A percentile compares a stretch with the other conserved stretches of the same genome.
phyloP scores from a whole-genome alignment of 495 filamentous ascomycete species.

The Aspergillus baeticus region DNA sequence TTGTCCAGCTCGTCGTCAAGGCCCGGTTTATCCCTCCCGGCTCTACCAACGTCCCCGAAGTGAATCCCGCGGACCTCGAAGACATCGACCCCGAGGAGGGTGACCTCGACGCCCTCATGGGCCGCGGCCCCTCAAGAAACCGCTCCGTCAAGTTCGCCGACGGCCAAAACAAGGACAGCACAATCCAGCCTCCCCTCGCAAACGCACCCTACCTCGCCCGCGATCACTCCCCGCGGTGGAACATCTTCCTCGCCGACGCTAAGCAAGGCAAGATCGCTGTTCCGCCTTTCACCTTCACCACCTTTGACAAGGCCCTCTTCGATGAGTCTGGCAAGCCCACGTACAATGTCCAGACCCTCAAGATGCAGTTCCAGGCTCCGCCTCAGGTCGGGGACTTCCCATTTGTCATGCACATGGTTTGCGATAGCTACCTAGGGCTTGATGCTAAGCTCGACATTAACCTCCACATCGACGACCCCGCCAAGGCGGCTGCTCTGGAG shows the following conservation, averaged over 20 bases:
- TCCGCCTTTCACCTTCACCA: conserved; percentile 85
- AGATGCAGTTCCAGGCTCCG: conserved; percentile 96
- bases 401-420: conserved; percentile 88
- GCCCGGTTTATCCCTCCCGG: conserved; percentile 92
- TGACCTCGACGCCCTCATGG: conserved; percentile 83
- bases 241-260: conserved; percentile 88
- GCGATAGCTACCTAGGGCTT: conserved; percentile 91
- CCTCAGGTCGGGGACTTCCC: conserved; percentile 89
- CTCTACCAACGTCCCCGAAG: conserved; percentile 63
- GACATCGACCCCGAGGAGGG: conserved; percentile 92
- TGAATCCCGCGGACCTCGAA: conserved; percentile 76
- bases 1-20: conserved; percentile 93
- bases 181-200: conserved; percentile 75
- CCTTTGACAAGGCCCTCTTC: conserved; percentile 84
- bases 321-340: conserved; percentile 73
- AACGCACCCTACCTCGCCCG: conserved; percentile 86
- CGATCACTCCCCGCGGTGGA: conserved; percentile 87
- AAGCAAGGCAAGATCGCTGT: conserved; percentile 95
- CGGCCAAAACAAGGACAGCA: conserved; percentile 48
- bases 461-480: conserved; percentile 84
- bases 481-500: conserved; percentile 74
- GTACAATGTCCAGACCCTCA: conserved; percentile 89
- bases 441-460: conserved; percentile 87
- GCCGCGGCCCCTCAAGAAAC: conserved; percentile 65
- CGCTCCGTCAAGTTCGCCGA: conserved; percentile 55